Evolutionary conservation across 176 grass and related monocot species (phyloP).

Genomic region (Alopecurus myosuroides): DNA sequence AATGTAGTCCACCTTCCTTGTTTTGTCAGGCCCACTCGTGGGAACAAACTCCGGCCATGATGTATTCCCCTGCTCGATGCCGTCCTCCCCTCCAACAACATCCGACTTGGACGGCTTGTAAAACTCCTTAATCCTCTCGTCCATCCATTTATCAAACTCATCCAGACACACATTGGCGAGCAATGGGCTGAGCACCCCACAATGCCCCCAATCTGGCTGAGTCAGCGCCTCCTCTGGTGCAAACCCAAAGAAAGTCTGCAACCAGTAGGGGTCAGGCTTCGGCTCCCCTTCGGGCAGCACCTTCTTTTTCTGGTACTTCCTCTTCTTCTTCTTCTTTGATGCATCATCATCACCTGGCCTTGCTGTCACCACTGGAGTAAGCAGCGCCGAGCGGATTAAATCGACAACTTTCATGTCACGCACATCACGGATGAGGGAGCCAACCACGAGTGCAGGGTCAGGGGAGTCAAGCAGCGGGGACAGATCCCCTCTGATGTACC

Average conservation of each 20-base stretch:
- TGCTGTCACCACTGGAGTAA: constrained; percentile 49
- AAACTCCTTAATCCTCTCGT: constrained; percentile 80
- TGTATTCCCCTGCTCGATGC: constrained; percentile 70
- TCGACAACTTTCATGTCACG: constrained; percentile 85
- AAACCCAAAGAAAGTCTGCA: constrained; percentile 93
- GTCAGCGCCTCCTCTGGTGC: constrained; percentile 76
- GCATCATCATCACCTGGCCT: constrained; percentile 43
- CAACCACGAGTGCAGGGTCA: constrained; percentile 62
- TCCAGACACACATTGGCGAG: constrained; percentile 82
- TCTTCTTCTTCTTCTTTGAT: constrained; percentile 84
- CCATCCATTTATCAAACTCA: constrained; percentile 92
- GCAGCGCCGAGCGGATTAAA: constrained; percentile 69
- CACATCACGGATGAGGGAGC: constrained; percentile 75
- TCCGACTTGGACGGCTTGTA: constrained; percentile 83
- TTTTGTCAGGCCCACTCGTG: constrained; percentile 92
- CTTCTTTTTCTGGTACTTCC: constrained; percentile 94
- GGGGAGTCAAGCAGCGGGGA: constrained; percentile 72
- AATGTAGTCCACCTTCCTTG: constrained; percentile 87
- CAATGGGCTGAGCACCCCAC: constrained; percentile 70
- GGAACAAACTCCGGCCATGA: constrained; percentile 97
- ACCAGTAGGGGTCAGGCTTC: constrained; percentile 91
- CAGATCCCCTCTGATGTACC: constrained; percentile 94
- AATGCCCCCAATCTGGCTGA: constrained; percentile 85
- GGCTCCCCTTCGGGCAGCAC: constrained; percentile 90
- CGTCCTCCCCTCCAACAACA: constrained; percentile 52